Evolutionary conservation across 768 basidiomycete genomes (phyloP).

Genomic region (Erythrobasidium yunnanense): DNA sequence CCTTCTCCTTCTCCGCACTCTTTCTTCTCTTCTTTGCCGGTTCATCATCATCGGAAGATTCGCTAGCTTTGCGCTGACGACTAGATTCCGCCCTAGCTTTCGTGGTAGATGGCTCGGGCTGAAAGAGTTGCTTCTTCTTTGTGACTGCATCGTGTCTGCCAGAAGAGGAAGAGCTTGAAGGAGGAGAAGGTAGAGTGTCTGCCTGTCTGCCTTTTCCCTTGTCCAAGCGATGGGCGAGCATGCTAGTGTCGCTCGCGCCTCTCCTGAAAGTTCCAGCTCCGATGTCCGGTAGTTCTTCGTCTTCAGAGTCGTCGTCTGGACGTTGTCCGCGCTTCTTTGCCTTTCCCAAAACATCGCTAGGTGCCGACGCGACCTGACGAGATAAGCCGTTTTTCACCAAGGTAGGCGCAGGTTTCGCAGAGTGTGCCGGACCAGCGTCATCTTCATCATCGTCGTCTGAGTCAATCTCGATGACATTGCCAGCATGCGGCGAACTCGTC

Average conservation of each 20-base stretch:
- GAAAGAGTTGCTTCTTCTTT: too few species aligned
- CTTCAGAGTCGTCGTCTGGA: background rate
- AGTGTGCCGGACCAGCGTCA: background rate
- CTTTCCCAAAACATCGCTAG: background rate
- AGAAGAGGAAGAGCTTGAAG: too few species aligned
- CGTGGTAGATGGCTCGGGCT: background rate
- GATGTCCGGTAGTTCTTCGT: background rate
- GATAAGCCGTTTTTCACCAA: too few species aligned
- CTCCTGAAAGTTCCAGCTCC: background rate
- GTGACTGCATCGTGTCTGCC: too few species aligned
- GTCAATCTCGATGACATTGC: constrained; percentile 4
- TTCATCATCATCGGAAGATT: background rate
- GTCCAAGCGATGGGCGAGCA: background rate
- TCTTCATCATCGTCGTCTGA: background rate
- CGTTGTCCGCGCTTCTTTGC: background rate
- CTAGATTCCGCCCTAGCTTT: background rate
- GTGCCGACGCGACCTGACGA: too few species aligned
- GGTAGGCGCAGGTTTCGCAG: background rate
- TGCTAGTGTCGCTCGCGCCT: background rate
- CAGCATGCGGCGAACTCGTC: background rate
- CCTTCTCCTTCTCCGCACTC: background rate
- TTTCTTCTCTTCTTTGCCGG: background rate
- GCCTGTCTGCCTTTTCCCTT: background rate
- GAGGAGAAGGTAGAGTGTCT: background rate
- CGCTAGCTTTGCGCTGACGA: too few species aligned